phyloP scores from a whole-genome alignment of 441 rosid genomes.

The Adansonia madagascariensis region DNA sequence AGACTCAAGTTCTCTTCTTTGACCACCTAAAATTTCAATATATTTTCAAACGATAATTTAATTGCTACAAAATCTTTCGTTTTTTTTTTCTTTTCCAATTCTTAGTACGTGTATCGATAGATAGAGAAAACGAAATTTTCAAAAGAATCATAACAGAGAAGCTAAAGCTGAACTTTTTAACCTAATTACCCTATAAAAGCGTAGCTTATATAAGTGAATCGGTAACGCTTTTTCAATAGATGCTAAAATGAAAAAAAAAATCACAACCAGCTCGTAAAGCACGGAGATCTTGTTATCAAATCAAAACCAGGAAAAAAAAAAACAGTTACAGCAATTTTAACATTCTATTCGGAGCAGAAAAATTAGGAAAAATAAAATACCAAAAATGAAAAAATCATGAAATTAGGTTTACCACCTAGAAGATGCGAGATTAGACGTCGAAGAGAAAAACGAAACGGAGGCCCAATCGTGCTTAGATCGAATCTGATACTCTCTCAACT shows the following conservation, averaged over 20 bases:
- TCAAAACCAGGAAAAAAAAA: neutral
- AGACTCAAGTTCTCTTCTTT: neutral
- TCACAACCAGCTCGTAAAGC: neutral
- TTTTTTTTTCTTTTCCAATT: neutral
- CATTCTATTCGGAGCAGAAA: neutral
- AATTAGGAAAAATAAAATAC: neutral
- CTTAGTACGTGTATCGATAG: neutral
- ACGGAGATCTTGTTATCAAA: neutral
- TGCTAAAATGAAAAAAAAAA: neutral
- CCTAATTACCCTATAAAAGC: constrained; percentile 14
- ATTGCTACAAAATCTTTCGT: neutral
- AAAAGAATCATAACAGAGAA: neutral
- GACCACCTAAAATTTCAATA: constrained; percentile 1
- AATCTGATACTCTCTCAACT: constrained; percentile 93
- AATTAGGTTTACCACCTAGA: constrained; percentile 70
- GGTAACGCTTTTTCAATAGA: neutral
- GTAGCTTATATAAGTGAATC: constrained; percentile 23
- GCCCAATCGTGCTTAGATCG: constrained; percentile 98
- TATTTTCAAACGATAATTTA: constrained; percentile 2
- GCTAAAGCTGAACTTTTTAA: neutral
- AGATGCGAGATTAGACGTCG: constrained; percentile 64
- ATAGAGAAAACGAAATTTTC: neutral
- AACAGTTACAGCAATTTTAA: neutral
- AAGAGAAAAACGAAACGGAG: constrained; percentile 82
- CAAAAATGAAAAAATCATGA: constrained; percentile 5